These are phyloP conservation scores for Thuidium tamariscinum DNA, from an alignment of 225 moss, liverwort and hornwort species.

Conservation along the genomic window DNA sequence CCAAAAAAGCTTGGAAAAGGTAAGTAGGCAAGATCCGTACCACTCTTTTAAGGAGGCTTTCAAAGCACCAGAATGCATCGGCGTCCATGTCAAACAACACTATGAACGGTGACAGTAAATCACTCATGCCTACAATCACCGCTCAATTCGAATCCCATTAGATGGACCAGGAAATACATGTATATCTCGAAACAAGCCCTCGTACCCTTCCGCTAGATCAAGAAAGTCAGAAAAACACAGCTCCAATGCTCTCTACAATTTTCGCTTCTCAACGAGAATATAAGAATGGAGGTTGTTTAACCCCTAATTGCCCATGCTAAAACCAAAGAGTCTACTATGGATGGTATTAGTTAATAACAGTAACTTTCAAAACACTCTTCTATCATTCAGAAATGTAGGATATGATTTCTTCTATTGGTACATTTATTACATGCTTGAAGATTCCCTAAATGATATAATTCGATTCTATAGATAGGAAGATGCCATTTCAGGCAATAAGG, in stretches of 20 bases:
- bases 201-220: neutral
- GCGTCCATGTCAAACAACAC: conserved; percentile 83
- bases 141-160: neutral
- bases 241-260: neutral
- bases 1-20: neutral
- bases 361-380: neutral
- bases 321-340: neutral
- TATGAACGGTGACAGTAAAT: conserved; percentile 85
- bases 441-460: neutral
- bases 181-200: neutral
- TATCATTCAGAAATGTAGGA: neutral
- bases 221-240: neutral
- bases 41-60: conserved; percentile 77
- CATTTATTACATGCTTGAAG: neutral
- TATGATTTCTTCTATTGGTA: neutral
- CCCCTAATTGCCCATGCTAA: neutral
- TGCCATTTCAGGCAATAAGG: neutral
- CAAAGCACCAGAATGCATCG: conserved; percentile 96
- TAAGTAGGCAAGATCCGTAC: conserved; percentile 10
- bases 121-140: conserved; percentile 74
- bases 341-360: neutral
- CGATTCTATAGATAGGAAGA: neutral
- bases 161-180: neutral
- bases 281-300: neutral
- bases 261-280: neutral